Base-by-base conservation (phyloP, 495 filamentous ascomycete genomes). In the Bacidia rubella region DNA sequence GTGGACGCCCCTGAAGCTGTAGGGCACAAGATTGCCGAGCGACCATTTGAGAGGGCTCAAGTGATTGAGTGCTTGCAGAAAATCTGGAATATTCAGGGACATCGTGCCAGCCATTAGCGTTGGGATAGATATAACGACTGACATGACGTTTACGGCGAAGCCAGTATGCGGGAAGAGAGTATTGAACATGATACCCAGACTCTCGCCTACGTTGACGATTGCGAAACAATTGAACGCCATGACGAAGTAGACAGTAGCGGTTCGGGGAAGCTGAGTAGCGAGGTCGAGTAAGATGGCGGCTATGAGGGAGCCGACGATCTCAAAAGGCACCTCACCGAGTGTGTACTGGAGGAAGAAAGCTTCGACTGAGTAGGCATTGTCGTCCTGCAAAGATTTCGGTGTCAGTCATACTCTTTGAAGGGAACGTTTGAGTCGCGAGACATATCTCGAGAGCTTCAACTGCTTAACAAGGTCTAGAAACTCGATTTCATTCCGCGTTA, bases 101-200 rank as follows among this genome's bases (percentile, higher is more conserved):
- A 87, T 75, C 35, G 86, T 69, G 2, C 84, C 84, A 2, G 75
- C 73, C 68, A 87, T 82, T 60, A 82, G 72, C 22, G 75, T 76
- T 1, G 82, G 76, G 22, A 88, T 73, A 0, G 74, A 77, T 0
- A 87, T 66, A 2, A 87, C 60, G 40, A 82, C 72, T 1, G 73
- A 77, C 2, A 77, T 82, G 39, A 86, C 61, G 54, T 85, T 85
- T 43, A 87, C 74, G 9, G 82, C 80, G 62, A 88, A 87, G 1
- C 84, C 84, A 0, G 81, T 82, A 58, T 88, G 84, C 27, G 67
- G 63, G 65, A 87, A 83, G 5, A 87, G 66, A 0, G 84, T 87
- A 60, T 83, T 85, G 67, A 88, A 86, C 66, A 86, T 78, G 56
- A 88, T 87, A 0, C 84, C 84, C n/a, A 87, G 58, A 41, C 76